Evolutionary conservation across 2,329 filamentous ascomycete species (phyloP).

Genomic region (Podosphaera xanthii): DNA sequence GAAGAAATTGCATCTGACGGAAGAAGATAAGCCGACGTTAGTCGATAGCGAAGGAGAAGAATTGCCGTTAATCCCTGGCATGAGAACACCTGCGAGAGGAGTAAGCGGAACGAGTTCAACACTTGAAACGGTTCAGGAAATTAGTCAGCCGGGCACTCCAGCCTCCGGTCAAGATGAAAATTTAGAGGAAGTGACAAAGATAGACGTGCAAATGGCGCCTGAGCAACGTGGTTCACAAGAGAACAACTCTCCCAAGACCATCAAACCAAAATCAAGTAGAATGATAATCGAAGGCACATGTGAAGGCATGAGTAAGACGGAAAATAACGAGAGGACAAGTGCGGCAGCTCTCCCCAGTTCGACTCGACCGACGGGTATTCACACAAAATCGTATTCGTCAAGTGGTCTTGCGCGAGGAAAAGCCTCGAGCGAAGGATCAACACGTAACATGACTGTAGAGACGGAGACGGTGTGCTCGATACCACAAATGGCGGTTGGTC

Average conservation of each 20-base stretch:
- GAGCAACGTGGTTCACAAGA: constrained; percentile 17
- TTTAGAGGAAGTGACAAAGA: constrained; percentile 24
- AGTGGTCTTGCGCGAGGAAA: constrained; percentile 49
- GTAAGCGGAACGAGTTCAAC: constrained; percentile 35
- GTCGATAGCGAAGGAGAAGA: constrained; percentile 13
- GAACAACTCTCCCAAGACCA: constrained; percentile 15
- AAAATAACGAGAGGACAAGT: constrained; percentile 17
- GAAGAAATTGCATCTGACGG: constrained; percentile 21
- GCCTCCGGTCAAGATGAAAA: constrained; percentile 24
- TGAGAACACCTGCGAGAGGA: constrained; percentile 36
- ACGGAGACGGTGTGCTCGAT: constrained; percentile 88
- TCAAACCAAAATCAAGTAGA: constrained; percentile 25
- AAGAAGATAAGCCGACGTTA: constrained; percentile 11
- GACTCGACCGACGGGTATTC: constrained; percentile 22
- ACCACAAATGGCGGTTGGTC: constrained; percentile 57
- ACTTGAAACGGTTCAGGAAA: constrained; percentile 81
- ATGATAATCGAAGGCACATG: constrained; percentile 33
- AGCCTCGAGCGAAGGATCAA: constrained; percentile 43
- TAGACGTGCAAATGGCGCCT: constrained; percentile 24
- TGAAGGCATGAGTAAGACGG: constrained; percentile 37
- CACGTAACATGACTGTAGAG: constrained; percentile 88
- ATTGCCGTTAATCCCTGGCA: constrained; percentile 18
- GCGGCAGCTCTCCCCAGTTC: constrained; percentile 6
- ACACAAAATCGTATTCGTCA: constrained; percentile 39
- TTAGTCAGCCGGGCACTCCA: constrained; percentile 54